Conservation (phyloP, 352 stramenopile species). For the Globisporangium parvum region DNA sequence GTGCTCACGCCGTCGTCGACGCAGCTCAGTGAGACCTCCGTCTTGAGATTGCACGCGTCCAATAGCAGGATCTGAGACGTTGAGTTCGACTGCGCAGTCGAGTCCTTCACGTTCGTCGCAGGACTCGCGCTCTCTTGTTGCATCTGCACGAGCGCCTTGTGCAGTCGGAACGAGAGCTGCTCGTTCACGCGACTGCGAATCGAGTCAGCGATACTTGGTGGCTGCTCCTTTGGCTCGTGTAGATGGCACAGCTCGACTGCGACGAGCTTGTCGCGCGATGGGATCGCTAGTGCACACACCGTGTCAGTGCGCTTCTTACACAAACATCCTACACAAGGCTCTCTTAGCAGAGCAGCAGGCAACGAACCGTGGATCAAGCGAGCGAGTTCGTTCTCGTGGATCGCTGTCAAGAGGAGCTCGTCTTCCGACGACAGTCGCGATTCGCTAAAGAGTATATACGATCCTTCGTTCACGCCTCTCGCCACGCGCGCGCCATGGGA, state of each 20-base stretch:
- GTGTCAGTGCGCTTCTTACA: not conserved
- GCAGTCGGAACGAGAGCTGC: constrained; percentile 29
- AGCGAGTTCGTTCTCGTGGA: constrained; percentile 59
- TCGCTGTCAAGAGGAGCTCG: constrained; percentile 54
- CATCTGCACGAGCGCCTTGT: constrained; percentile 23
- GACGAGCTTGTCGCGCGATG: constrained; percentile 58
- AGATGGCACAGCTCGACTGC: constrained; percentile 63
- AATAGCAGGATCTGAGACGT: constrained; percentile 38
- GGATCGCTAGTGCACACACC: constrained; percentile 32
- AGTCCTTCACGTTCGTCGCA: not conserved
- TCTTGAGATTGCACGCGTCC: constrained; percentile 40
- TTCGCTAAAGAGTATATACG: constrained; percentile 69
- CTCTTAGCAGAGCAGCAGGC: no score
- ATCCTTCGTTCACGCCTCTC: constrained; percentile 47
- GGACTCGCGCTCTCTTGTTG: constrained; percentile 1
- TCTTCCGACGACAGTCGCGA: constrained; percentile 61
- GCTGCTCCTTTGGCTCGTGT: constrained; percentile 39
- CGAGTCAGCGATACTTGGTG: constrained; percentile 19
- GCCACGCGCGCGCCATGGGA: constrained; percentile 61
- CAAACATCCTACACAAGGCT: not conserved
- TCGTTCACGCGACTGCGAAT: constrained; percentile 47
- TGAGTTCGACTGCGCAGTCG: not conserved
- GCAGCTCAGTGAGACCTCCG: constrained; percentile 29
- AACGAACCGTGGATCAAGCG: constrained; percentile 47
- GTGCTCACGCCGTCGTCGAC: constrained; percentile 42